phyloP scores from a whole-genome alignment of 2,329 filamentous ascomycete species.

The Paecilomyces variotii region DNA sequence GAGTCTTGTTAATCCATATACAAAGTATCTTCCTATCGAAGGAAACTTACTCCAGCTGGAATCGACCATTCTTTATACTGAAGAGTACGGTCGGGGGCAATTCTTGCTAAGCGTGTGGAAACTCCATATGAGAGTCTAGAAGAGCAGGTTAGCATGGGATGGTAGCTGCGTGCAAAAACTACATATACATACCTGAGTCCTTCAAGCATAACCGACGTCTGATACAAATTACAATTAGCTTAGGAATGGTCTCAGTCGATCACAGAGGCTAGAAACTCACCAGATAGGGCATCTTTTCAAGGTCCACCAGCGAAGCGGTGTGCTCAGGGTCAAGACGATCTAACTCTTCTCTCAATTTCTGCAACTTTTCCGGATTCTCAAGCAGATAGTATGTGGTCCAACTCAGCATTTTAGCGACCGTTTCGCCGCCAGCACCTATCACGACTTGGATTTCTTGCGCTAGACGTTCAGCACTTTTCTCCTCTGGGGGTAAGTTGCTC shows the following conservation, averaged over 20 bases:
- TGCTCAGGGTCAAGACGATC: conserved; percentile 4
- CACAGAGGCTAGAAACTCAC: conserved; percentile 8
- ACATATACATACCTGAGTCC: conserved; percentile 15
- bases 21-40: neutral
- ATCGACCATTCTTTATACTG: conserved; percentile 8
- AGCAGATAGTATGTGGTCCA: conserved; percentile 14
- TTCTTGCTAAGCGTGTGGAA: conserved; percentile 12
- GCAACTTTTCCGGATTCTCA: conserved; percentile 10
- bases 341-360: conserved; percentile 13
- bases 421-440: conserved; percentile 24
- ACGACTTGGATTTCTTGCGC: conserved; percentile 23
- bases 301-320: conserved; percentile 13
- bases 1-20: neutral
- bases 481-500: conserved; percentile 18
- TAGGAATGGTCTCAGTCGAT: neutral
- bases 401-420: conserved; percentile 20
- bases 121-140: conserved; percentile 19
- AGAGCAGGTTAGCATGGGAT: neutral
- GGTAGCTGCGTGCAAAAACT: neutral
- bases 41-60: conserved; percentile 8
- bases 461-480: conserved; percentile 27
- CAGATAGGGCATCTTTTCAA: conserved; percentile 21
- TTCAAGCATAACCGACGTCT: conserved; percentile 22
- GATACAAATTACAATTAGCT: neutral
- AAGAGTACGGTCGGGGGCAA: conserved; percentile 9